Evolutionary conservation across 2,329 filamentous ascomycete species (phyloP), one percentile per base, ranked within the genome.

Genomic region (Zopfia rhizophila): DNA sequence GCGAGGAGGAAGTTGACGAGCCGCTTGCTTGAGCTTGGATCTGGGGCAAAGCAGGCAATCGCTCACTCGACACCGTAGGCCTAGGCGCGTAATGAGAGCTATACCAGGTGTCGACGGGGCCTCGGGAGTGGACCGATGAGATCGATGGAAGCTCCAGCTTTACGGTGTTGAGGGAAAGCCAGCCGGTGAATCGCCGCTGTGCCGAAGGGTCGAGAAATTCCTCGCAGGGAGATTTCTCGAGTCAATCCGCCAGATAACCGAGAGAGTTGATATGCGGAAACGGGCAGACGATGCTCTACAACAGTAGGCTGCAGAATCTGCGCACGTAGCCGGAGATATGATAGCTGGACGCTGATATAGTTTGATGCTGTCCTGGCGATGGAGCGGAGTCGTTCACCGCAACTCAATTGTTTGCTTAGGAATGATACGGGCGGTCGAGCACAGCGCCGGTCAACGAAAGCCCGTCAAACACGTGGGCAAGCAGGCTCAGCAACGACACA

Each of bases 71-170:
- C 75, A 85, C 77, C 69, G 84, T 74, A 64, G 81, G 78, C 72
- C 84, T 83, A 72, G 87, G 83, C 58, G 78, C 72, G 69, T 83
- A 82, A 76, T 87, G 82, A 69, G 81, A 78, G 75, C 85, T 86
- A 76, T 87, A 89, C 76, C 85, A 90, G 72, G 80, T 80, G 76
- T 92, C 87, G 75, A 83, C 81, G 70, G 82, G 81, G 79, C 87
- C 87, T 84, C 89, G 87, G 83, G 86, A 84, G 77, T 90, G 87
- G 79, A 89, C 84, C 80, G 90, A 86, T 70, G 88, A 88, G 71
- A 91, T 88, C 78, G 89, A 89, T 78, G 90, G 89, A 75, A 92
- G 86, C 89, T 92, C 90, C 90, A 95, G 90, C 82, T 92, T 94
- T 87, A 84, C 90, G 89, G 85, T 88, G 77, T 84, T 78, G 70